These are phyloP conservation scores for Monsonia emarginata DNA, from an alignment of 441 rosid genomes.

Conservation along the genomic window DNA sequence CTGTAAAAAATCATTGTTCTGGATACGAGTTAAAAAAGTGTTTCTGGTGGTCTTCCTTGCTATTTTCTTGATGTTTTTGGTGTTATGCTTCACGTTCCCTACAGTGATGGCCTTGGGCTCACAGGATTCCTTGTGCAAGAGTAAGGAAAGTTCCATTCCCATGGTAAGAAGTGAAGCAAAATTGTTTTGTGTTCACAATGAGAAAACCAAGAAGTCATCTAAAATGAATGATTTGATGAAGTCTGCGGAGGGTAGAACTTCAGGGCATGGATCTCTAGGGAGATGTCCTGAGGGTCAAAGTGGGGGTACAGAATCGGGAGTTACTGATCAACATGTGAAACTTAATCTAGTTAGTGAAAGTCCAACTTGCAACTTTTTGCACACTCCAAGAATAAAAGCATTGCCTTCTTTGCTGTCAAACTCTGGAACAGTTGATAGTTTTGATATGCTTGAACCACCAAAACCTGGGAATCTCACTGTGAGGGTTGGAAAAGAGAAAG, in stretches of 20 bases:
- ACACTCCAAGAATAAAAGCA: constrained; percentile 16
- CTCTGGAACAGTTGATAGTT: constrained; percentile 28
- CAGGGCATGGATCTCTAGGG: constrained; percentile 21
- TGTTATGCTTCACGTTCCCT: constrained; percentile 35
- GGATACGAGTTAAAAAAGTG: constrained; percentile 52
- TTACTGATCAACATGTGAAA: constrained; percentile 17
- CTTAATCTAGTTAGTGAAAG: constrained; percentile 18
- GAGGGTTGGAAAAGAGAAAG: constrained; percentile 51
- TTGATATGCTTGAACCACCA: constrained; percentile 28
- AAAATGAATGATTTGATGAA: constrained; percentile 35
- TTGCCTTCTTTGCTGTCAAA: constrained; percentile 25
- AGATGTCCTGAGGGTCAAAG: constrained; percentile 18
- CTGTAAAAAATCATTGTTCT: constrained; percentile 52
- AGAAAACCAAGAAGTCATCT: constrained; percentile 25
- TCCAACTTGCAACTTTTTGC: background rate
- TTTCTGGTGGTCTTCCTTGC: constrained; percentile 32
- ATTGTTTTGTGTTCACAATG: constrained; percentile 23
- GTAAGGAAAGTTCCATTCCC: constrained; percentile 28
- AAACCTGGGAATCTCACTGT: constrained; percentile 48
- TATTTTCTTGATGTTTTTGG: constrained; percentile 34
- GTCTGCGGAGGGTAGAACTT: constrained; percentile 31
- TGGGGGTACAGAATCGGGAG: constrained; percentile 13
- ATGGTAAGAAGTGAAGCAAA: constrained; percentile 23
- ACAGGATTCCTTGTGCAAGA: constrained; percentile 28
- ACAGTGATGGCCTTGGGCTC: constrained; percentile 28